A percentile compares a stretch with the other conserved stretches of the same genome.
phyloP scores from a whole-genome alignment of 371 early-diverging fungal species.

The Mucor irregularis region DNA sequence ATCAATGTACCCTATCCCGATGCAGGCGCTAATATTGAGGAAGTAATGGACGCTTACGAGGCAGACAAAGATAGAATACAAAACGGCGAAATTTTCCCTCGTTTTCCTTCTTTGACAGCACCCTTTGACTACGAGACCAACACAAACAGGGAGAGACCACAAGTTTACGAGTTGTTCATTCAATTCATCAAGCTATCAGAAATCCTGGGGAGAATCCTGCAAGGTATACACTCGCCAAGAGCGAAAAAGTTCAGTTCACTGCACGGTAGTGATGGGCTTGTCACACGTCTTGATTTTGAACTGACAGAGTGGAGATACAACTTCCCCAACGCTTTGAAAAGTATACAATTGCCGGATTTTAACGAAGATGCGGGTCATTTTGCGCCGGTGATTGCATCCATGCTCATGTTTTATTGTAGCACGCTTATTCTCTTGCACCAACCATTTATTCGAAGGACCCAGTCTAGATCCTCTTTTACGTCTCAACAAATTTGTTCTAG shows the following conservation, averaged over 20 bases:
- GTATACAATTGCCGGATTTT: slow-evolving; percentile 34
- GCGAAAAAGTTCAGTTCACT: slow-evolving; percentile 38
- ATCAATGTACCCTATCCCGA: slow-evolving; percentile 46
- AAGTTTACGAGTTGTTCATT: slow-evolving; percentile 42
- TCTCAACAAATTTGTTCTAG: slow-evolving; percentile 48
- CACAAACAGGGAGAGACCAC: slow-evolving; percentile 22
- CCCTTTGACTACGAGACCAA: slow-evolving; percentile 21
- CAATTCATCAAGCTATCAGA: slow-evolving; percentile 46
- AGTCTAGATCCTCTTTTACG: slow-evolving; percentile 30
- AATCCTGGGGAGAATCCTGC: slow-evolving; percentile 42
- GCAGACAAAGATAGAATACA: slow-evolving; percentile 15
- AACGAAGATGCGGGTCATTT: slow-evolving; percentile 37
- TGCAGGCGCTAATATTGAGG: slow-evolving; percentile 36
- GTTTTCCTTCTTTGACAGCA: slow-evolving; percentile 35
- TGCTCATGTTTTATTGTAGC: slow-evolving; percentile 42
- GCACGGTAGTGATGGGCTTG: slow-evolving; percentile 46
- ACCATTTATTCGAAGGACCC: slow-evolving; percentile 51
- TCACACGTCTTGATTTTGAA: slow-evolving; percentile 42
- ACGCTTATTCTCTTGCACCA: slow-evolving; percentile 44
- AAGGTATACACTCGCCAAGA: slow-evolving; percentile 47
- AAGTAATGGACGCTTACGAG: slow-evolving; percentile 40
- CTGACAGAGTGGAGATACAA: slow-evolving; percentile 50
- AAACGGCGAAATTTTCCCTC: slow-evolving; percentile 2
- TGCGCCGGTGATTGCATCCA: slow-evolving; percentile 44
- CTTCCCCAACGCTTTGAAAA: slow-evolving; percentile 38